phyloP scores from a whole-genome alignment of 441 rosid genomes.

The Erysimum cheiri region DNA sequence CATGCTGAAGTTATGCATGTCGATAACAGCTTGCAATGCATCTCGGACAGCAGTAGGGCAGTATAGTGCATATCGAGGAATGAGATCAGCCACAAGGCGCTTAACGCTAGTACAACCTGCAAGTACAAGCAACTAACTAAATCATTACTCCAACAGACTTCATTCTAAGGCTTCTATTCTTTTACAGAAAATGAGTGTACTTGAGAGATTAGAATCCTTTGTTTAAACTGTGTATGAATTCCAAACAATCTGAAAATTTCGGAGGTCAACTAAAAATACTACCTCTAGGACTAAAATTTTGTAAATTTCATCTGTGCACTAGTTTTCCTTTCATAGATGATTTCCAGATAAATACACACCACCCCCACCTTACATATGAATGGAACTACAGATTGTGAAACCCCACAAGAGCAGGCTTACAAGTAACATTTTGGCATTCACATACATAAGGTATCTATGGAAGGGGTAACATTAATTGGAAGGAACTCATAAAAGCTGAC shows the following conservation, averaged over 20 bases:
- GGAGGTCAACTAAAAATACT: background rate
- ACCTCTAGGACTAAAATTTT: slow-evolving; percentile 10
- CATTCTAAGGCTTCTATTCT: slow-evolving; percentile 25
- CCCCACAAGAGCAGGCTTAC: background rate
- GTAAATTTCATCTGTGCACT: slow-evolving; percentile 3
- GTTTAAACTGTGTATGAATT: background rate
- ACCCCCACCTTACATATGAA: slow-evolving; percentile 13
- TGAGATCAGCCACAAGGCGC: slow-evolving; percentile 82
- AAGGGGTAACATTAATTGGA: slow-evolving; percentile 7
- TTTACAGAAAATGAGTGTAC: slow-evolving; percentile 3
- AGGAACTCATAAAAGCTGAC: slow-evolving; percentile 20
- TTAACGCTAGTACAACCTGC: slow-evolving; percentile 92
- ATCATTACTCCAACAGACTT: slow-evolving; percentile 24
- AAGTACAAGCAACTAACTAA: slow-evolving; percentile 42
- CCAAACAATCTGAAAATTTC: background rate
- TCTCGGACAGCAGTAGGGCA: slow-evolving; percentile 86
- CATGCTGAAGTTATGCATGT: slow-evolving; percentile 67
- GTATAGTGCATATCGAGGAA: slow-evolving; percentile 83
- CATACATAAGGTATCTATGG: slow-evolving; percentile 10
- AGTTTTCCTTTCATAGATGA: background rate
- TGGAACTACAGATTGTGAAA: slow-evolving; percentile 9
- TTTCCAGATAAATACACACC: slow-evolving; percentile 19
- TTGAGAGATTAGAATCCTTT: background rate
- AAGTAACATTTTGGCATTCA: background rate
- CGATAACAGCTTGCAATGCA: slow-evolving; percentile 68